Conservation (phyloP, 1,284 basidiomycete species). For the Apiotrichum gamsii region DNA sequence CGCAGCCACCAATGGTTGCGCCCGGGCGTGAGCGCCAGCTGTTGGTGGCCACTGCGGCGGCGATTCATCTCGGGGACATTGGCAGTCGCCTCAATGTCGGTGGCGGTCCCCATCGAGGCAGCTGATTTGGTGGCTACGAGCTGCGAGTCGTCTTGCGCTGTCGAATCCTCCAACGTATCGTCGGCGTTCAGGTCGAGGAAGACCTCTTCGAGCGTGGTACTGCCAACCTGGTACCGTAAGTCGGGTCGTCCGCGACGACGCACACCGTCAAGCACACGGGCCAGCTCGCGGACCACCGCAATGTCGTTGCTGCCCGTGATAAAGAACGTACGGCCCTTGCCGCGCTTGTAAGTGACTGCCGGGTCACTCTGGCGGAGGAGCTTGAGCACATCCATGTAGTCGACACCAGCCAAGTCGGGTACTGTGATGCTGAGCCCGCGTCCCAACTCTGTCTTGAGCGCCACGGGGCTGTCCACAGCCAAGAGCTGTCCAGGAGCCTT, state of each 20-base stretch:
- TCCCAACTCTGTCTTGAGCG: slow-evolving; percentile 64
- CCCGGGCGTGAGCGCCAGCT: slow-evolving; percentile 4
- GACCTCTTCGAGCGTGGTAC: slow-evolving; percentile 71
- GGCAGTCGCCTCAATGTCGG: background rate
- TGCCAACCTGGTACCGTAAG: slow-evolving; percentile 59
- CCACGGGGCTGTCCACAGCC: slow-evolving; percentile 64
- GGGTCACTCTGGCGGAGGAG: background rate
- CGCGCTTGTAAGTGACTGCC: slow-evolving; percentile 6
- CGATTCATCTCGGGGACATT: background rate
- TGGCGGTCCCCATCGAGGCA: background rate
- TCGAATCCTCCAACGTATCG: slow-evolving; percentile 3
- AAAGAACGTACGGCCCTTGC: background rate
- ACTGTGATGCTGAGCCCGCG: slow-evolving; percentile 61
- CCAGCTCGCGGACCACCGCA: slow-evolving; percentile 53
- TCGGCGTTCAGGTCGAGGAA: slow-evolving; percentile 62
- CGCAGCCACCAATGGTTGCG: slow-evolving; percentile 1
- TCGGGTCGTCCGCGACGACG: background rate
- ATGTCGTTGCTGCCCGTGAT: slow-evolving; percentile 53
- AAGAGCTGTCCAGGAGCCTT: slow-evolving; percentile 68
- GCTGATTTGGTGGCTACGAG: background rate
- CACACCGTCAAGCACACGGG: slow-evolving; percentile 50
- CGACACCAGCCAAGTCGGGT: slow-evolving; percentile 30
- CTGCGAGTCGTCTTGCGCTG: background rate
- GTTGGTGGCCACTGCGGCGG: background rate
- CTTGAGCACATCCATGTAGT: slow-evolving; percentile 41